These are phyloP conservation scores for Hydnomerulius pinastri DNA, from an alignment of 768 basidiomycete species.

Conservation along the genomic window DNA sequence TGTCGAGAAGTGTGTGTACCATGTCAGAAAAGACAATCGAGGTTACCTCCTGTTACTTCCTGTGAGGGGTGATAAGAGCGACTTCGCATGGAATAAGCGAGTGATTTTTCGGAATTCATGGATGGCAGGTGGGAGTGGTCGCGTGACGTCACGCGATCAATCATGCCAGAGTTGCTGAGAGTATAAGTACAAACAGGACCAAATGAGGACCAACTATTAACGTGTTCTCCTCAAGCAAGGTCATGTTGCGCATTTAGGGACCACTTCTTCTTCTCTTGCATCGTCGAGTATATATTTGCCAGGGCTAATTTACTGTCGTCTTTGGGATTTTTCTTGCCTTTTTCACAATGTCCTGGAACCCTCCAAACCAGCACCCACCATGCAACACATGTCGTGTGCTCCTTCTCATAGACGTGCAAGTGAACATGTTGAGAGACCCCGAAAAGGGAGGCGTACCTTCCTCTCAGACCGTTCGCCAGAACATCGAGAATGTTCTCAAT, in stretches of 20 bases:
- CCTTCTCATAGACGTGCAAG: conserved; percentile 61
- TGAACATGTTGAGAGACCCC: conserved; percentile 48
- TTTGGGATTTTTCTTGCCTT: not conserved
- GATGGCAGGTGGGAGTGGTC: conserved; percentile 1
- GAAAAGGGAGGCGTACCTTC: conserved; percentile 56
- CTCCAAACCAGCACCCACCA: conserved; percentile 16
- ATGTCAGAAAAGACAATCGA: too few relatives aligned
- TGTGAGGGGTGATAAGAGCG: too few relatives aligned
- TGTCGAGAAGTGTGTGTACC: too few relatives aligned
- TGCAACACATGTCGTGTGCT: conserved; percentile 44
- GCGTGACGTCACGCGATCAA: conserved; percentile 28
- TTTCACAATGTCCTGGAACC: conserved; percentile 17
- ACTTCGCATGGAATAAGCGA: not conserved
- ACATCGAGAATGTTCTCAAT: conserved; percentile 51
- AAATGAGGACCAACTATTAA: conserved; percentile 5
- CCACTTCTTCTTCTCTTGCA: conserved; percentile 2
- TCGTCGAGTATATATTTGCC: conserved; percentile 17
- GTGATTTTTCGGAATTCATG: not conserved
- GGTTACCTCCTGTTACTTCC: too few relatives aligned
- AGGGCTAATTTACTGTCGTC: not conserved
- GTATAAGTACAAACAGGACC: conserved; percentile 9
- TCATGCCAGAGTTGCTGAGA: not conserved
- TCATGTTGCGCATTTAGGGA: not conserved
- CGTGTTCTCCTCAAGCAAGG: not conserved
- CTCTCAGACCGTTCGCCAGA: conserved; percentile 41